Evolutionary conservation across 2,329 filamentous ascomycete genomes (phyloP), one percentile per base, ranked within the genome.

Genomic region (Fusarium marasasianum): DNA sequence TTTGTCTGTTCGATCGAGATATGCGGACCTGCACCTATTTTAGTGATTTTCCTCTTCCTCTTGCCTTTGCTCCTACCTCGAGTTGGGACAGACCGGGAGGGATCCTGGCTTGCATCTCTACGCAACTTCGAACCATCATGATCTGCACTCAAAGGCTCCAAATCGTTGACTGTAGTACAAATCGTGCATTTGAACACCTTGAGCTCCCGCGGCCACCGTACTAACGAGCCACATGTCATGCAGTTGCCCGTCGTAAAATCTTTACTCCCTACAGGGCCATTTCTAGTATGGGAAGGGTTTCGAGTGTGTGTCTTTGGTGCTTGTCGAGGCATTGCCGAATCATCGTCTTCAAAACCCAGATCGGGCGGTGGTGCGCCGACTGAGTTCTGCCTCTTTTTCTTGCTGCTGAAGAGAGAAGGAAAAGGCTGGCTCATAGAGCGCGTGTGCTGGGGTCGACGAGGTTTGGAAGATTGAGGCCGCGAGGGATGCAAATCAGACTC

Each of bases 121-220:
- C 77, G 75, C 51, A 63, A 66, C 51, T 66, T 76, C 11, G 69
- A 69, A n/a, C 71, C 69, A 48, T 70, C 66, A 48, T 63, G 69
- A 38, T 76, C 76, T 35, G 62, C 62, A 10, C 71, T 68, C 43
- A 71, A 66, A 18, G 80, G 78, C 38, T 79, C 80, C 59, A 97
- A 82, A 80, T 97, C 94, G 80, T 97, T 97, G 79, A 98, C 91
- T 24, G 93, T 96, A 77, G 93, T 85, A 81, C 95, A 98, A 62
- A 94, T 92, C 47, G 93, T 93, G 81, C 95, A 98, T 76, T 94
- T 89, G 82, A 96, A 97, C 43, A 92, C 89, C 41, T 89, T 89
- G 70, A 95, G 83, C 60, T 92, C 89, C 71, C 88, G 89, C 5
- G 94, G 94, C 92, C 94, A 97, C 64, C 92, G 89, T 73, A 97